Percentiles rank a stretch among this genome's conserved stretches.
Conservation (phyloP, 768 basidiomycete genomes). For the Pholiota conissans region DNA sequence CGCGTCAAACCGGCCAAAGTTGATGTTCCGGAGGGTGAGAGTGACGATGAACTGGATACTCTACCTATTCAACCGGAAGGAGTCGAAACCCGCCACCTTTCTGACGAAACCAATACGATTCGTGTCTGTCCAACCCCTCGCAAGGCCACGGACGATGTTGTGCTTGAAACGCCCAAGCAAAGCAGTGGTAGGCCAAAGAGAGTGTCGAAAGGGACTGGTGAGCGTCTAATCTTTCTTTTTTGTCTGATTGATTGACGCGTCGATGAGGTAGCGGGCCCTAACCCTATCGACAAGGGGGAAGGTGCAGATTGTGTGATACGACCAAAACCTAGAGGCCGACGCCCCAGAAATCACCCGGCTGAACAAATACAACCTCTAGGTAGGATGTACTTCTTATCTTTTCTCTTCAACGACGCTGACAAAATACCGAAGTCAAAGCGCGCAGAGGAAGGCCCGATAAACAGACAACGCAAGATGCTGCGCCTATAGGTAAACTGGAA, state of each 20-base stretch:
- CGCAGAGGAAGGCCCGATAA: not conserved
- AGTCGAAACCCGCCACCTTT: not conserved
- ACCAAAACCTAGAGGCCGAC: not conserved
- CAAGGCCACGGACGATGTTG: not conserved
- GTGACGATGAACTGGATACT: not conserved
- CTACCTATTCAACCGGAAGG: not conserved
- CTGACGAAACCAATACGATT: not conserved
- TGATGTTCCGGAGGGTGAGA: not conserved
- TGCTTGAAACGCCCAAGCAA: not conserved
- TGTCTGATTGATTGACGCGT: not conserved
- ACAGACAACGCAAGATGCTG: too few relatives aligned
- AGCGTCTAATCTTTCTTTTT: not conserved
- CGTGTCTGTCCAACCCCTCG: not conserved
- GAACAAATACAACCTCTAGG: not conserved
- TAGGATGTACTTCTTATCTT: not conserved
- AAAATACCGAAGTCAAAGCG: too few relatives aligned
- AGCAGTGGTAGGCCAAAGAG: not conserved
- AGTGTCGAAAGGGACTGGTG: not conserved
- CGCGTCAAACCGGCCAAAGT: not conserved
- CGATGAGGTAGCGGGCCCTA: too few relatives aligned
- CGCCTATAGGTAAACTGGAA: too few relatives aligned
- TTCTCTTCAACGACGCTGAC: not conserved
- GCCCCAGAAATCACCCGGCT: not conserved
- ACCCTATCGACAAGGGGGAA: not conserved
- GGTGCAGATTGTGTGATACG: too few relatives aligned